Evolutionary conservation across 768 basidiomycete species (phyloP).

Genomic region (Boletus pseudopeckii): DNA sequence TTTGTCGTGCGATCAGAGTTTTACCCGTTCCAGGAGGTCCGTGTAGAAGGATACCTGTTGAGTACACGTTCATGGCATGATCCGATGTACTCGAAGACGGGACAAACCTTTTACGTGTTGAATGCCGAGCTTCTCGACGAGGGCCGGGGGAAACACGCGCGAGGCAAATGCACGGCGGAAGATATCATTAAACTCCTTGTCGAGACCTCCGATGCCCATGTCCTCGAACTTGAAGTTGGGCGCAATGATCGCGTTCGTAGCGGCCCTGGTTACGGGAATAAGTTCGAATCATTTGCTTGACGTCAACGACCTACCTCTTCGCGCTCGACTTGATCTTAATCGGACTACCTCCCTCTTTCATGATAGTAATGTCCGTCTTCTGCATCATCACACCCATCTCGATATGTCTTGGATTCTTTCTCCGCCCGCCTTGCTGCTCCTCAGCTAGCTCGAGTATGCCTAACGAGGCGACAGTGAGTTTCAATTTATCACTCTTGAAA

Average conservation of each 20-base stretch:
- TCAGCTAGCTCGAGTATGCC: constrained; percentile 59
- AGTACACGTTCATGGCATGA: neutral
- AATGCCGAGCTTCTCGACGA: constrained; percentile 97
- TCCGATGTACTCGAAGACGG: neutral
- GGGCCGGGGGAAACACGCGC: constrained; percentile 94
- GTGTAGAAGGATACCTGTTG: constrained; percentile 82
- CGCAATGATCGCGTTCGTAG: constrained; percentile 91
- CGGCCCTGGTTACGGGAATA: constrained; percentile 52
- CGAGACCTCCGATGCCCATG: constrained; percentile 99
- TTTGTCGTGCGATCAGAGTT: constrained; percentile 96
- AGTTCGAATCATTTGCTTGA: neutral
- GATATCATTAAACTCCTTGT: constrained; percentile 91
- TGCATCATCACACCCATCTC: constrained; percentile 79
- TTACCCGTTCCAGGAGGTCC: constrained; percentile 99
- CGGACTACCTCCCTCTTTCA: constrained; percentile 75
- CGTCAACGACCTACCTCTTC: constrained; percentile 63
- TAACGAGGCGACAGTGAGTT: constrained; percentile 61
- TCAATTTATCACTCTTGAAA: constrained; percentile 82
- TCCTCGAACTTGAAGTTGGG: constrained; percentile 99
- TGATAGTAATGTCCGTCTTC: constrained; percentile 86
- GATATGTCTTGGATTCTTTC: constrained; percentile 27
- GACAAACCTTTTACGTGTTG: constrained; percentile 91
- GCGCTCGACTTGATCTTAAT: constrained; percentile 92
- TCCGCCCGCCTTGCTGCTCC: constrained; percentile 49
- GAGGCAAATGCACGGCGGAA: constrained; percentile 98